phyloP scores from a whole-genome alignment of 805 yeast species.

The Cephaloascus fragrans region DNA sequence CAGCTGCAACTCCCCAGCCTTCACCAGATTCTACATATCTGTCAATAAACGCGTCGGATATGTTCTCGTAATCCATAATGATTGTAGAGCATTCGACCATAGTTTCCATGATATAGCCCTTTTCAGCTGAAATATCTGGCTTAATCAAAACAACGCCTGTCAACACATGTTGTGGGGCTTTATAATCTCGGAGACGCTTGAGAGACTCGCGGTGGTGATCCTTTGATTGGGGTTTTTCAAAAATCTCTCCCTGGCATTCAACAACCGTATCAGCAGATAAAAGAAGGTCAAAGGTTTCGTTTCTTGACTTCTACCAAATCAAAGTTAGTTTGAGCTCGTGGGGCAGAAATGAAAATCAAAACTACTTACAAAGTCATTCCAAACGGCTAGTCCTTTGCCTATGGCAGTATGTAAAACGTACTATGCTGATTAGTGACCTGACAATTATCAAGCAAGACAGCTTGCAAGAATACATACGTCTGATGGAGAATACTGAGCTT shows the following conservation, averaged over 20 bases:
- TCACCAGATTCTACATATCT: constrained; percentile 63
- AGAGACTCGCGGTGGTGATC: constrained; percentile 42
- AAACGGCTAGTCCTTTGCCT: constrained; percentile 58
- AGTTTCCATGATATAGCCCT: constrained; percentile 9
- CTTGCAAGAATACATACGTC: constrained; percentile 28
- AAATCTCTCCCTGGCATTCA: constrained; percentile 45
- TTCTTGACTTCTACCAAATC: not conserved
- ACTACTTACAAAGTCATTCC: constrained; percentile 24
- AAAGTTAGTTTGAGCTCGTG: not conserved
- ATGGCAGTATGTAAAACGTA: constrained; percentile 68
- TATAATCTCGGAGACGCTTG: constrained; percentile 32
- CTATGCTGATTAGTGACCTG: constrained; percentile 9
- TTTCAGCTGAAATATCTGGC: constrained; percentile 3
- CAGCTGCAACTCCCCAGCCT: constrained; percentile 84
- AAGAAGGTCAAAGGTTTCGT: constrained; percentile 12
- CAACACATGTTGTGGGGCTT: constrained; percentile 34
- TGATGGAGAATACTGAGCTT: constrained; percentile 32
- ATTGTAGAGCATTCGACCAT: constrained; percentile 31
- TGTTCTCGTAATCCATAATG: constrained; percentile 23
- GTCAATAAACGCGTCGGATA: constrained; percentile 46
- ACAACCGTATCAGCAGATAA: constrained; percentile 79
- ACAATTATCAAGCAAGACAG: not conserved
- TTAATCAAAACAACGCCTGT: constrained; percentile 44
- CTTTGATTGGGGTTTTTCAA: constrained; percentile 70
- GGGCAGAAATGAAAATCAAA: not conserved